These are phyloP conservation scores for Saccharomyces hybrid DNA, from an alignment of 1,139 yeast species.

Conservation along the genomic window DNA sequence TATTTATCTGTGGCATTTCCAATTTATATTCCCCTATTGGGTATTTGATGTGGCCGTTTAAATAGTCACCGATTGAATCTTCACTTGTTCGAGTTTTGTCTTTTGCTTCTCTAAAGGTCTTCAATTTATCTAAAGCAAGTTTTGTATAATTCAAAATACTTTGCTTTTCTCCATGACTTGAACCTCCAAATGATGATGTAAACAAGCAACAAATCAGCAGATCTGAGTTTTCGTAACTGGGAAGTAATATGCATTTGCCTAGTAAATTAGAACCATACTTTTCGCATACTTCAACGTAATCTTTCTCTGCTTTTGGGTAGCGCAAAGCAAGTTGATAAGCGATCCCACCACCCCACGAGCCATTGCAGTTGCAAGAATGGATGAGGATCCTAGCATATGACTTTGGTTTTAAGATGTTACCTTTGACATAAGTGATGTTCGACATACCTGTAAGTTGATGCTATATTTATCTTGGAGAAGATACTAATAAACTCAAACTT, in stretches of 20 bases:
- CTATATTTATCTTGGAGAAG: background rate
- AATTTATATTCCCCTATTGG: constrained; percentile 25
- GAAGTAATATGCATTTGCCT: constrained; percentile 23
- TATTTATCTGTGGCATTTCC: constrained; percentile 69
- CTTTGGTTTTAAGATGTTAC: constrained; percentile 14
- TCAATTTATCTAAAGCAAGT: constrained; percentile 9
- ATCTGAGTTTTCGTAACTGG: constrained; percentile 16
- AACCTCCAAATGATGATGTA: constrained; percentile 23
- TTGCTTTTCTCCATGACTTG: constrained; percentile 11
- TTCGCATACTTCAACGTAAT: constrained; percentile 21
- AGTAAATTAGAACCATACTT: constrained; percentile 16
- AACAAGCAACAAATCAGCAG: constrained; percentile 24
- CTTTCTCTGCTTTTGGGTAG: constrained; percentile 24
- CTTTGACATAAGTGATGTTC: constrained; percentile 17
- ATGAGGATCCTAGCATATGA: constrained; percentile 19
- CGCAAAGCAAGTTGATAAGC: constrained; percentile 24
- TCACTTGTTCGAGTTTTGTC: background rate
- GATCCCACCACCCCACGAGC: constrained; percentile 82
- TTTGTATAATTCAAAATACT: constrained; percentile 18
- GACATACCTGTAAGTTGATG: constrained; percentile 4
- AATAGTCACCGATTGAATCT: constrained; percentile 2
- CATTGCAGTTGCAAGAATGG: constrained; percentile 75
- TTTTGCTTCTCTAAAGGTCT: background rate
- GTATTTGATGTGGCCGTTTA: constrained; percentile 5
- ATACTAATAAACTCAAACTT: background rate